Evolutionary conservation across 2,329 filamentous ascomycete species (phyloP).

Genomic region (Chrysoporthe deuterocubensis): DNA sequence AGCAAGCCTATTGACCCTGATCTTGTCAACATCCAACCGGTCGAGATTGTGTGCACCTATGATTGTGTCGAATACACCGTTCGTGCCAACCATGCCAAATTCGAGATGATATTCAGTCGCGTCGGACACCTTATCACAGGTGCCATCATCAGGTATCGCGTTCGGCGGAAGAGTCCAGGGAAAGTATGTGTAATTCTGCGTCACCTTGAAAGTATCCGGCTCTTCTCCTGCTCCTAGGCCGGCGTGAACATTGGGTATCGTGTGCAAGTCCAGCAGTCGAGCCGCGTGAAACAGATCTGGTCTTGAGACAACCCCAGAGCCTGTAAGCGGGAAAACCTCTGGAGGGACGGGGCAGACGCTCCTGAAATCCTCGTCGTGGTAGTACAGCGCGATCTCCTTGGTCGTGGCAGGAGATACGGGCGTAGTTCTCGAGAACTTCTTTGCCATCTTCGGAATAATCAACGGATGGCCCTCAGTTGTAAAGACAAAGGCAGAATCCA

Average conservation of each 20-base stretch:
- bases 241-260: constrained; percentile 69
- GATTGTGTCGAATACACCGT: constrained; percentile 50
- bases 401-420: constrained; percentile 27
- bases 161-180: constrained; percentile 87
- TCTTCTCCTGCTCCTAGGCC: constrained; percentile 51
- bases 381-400: constrained; percentile 33
- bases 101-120: constrained; percentile 72
- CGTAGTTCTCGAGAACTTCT: constrained; percentile 33
- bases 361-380: constrained; percentile 52
- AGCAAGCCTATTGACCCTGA: constrained; percentile 56
- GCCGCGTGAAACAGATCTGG: constrained; percentile 87
- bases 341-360: constrained; percentile 71
- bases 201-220: constrained; percentile 46
- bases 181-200: constrained; percentile 82
- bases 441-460: constrained; percentile 68
- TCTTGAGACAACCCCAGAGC: constrained; percentile 80
- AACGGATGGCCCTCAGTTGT: constrained; percentile 95
- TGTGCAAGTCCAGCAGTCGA: constrained; percentile 79
- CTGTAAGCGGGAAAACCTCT: constrained; percentile 64
- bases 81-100: constrained; percentile 57
- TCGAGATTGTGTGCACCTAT: constrained; percentile 53
- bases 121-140: constrained; percentile 72
- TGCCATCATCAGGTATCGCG: constrained; percentile 76
- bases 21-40: constrained; percentile 49
- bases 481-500: constrained; percentile 90